Percentiles rank a stretch among this genome's conserved stretches.
These are phyloP conservation scores for Ceriops zippeliana DNA, from an alignment of 345 rosid genomes.

Conservation along the genomic window DNA sequence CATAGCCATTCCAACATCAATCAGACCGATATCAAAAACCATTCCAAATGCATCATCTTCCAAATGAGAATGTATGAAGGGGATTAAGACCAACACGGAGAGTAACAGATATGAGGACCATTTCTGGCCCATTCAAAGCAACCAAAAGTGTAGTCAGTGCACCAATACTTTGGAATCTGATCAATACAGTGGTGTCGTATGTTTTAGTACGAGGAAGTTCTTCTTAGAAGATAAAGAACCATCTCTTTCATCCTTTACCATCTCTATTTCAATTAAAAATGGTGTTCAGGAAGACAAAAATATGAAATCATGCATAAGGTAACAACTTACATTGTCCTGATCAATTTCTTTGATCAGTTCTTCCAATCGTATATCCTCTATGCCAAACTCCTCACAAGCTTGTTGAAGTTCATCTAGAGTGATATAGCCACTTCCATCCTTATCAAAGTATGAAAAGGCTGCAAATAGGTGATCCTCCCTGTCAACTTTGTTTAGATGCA, in stretches of 20 bases:
- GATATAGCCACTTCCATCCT: conserved; percentile 34
- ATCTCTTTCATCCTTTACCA: background rate
- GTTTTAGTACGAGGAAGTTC: background rate
- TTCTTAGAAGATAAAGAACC: background rate
- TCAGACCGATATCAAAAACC: too few species aligned
- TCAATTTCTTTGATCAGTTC: conserved; percentile 27
- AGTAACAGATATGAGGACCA: background rate
- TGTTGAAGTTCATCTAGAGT: conserved; percentile 29
- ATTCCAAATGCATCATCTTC: background rate
- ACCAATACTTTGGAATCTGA: background rate
- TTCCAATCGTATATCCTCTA: conserved; percentile 22
- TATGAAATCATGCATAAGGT: background rate
- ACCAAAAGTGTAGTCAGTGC: background rate
- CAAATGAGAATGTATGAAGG: background rate
- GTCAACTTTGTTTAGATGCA: conserved; percentile 28
- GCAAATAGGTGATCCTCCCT: conserved; percentile 29
- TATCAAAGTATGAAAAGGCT: conserved; percentile 30
- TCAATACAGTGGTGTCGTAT: background rate
- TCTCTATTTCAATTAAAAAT: background rate
- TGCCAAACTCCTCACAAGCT: conserved; percentile 26
- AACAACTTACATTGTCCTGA: conserved; percentile 24
- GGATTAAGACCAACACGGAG: too few species aligned
- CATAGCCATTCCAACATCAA: too few species aligned
- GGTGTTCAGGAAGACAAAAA: background rate
- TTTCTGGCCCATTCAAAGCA: background rate